These are phyloP conservation scores for Pleurotus pulmonarius DNA, from an alignment of 768 basidiomycete genomes.

Conservation along the genomic window DNA sequence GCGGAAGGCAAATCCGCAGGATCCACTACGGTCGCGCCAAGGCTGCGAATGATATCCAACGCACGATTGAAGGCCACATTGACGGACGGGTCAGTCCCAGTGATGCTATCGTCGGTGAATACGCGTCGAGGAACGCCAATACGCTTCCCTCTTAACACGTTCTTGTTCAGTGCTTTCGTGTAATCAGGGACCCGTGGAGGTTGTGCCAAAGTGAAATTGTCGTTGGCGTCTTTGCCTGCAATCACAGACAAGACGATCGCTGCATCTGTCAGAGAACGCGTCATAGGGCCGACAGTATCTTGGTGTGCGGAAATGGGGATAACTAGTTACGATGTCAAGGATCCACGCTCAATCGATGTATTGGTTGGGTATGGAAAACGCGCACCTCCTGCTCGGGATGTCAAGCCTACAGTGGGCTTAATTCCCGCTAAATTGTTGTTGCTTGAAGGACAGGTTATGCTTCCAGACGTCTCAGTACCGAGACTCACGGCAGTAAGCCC, in stretches of 20 bases:
- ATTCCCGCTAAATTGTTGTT: constrained; percentile 56
- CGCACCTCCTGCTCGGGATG: constrained; percentile 54
- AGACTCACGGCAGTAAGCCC: constrained; percentile 46
- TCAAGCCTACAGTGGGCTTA: constrained; percentile 57
- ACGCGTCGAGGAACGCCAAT: constrained; percentile 49
- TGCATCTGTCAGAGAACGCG: constrained; percentile 49
- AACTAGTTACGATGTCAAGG: constrained; percentile 25
- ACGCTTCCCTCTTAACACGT: constrained; percentile 47
- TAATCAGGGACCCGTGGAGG: constrained; percentile 53
- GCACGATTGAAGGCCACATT: constrained; percentile 36
- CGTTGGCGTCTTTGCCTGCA: constrained; percentile 50
- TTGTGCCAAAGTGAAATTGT: constrained; percentile 51
- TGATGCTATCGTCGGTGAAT: constrained; percentile 30
- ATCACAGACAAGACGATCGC: constrained; percentile 53
- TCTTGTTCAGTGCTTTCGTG: constrained; percentile 43
- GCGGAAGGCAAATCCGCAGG: constrained; percentile 59
- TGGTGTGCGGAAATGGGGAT: constrained; percentile 57
- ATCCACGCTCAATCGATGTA: not conserved
- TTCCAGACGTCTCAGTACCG: constrained; percentile 51
- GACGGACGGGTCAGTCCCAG: constrained; percentile 31
- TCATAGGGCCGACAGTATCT: constrained; percentile 57
- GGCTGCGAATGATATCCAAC: constrained; percentile 27
- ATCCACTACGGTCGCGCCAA: constrained; percentile 55
- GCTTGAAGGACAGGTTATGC: constrained; percentile 48
- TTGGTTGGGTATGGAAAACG: not conserved